Evolutionary conservation across 164 flowering plant species (phyloP).

Genomic region (Hamamelis virginiana): DNA sequence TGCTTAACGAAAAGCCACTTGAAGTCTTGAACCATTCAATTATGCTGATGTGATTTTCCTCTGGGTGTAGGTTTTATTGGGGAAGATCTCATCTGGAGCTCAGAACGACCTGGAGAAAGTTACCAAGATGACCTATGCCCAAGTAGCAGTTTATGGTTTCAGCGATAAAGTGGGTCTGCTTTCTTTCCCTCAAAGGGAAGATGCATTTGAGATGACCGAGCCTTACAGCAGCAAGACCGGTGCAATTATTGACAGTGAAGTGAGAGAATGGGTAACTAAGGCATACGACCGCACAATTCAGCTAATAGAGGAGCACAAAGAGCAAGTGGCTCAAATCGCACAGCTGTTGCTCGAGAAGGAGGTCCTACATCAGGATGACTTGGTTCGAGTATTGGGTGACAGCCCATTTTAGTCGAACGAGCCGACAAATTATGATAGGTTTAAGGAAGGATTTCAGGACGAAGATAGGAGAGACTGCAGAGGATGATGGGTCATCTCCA

Average conservation of each 20-base stretch:
- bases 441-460: slow-evolving; percentile 64
- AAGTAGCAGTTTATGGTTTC: slow-evolving; percentile 85
- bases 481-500: slow-evolving; percentile 50
- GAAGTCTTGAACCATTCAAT: no score
- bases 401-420: slow-evolving; percentile 70
- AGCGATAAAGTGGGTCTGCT: slow-evolving; percentile 91
- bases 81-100: slow-evolving; percentile 93
- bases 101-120: slow-evolving; percentile 94
- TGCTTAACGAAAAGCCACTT: neutral
- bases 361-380: slow-evolving; percentile 90
- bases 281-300: slow-evolving; percentile 69
- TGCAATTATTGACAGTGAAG: slow-evolving; percentile 78
- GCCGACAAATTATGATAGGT: slow-evolving; percentile 70
- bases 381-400: slow-evolving; percentile 69
- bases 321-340: slow-evolving; percentile 75
- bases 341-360: slow-evolving; percentile 85
- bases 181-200: slow-evolving; percentile 83
- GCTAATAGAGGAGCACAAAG: slow-evolving; percentile 70
- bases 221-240: slow-evolving; percentile 93
- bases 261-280: slow-evolving; percentile 82
- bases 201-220: slow-evolving; percentile 63
- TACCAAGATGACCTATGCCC: slow-evolving; percentile 91
- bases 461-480: slow-evolving; percentile 35
- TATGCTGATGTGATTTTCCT: neutral
- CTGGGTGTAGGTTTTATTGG: slow-evolving; percentile 64